Evolutionary conservation across 2,329 filamentous ascomycete genomes (phyloP), one percentile per base, ranked within the genome.

Genomic region (Paracamarosporium sp.): DNA sequence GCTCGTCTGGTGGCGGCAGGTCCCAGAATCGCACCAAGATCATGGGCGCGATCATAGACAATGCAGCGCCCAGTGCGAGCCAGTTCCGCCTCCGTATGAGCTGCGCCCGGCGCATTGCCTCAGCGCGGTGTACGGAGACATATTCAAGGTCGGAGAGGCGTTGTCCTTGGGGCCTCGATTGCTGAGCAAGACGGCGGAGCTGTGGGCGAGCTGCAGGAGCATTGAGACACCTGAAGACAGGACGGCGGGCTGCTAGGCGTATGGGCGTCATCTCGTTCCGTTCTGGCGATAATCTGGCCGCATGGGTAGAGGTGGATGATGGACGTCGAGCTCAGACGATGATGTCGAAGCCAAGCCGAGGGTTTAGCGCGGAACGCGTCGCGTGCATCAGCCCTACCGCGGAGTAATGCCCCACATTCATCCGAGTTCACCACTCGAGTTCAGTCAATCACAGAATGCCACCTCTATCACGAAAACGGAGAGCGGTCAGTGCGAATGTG

Each of bases 11-110:
- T 17, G 57, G 45, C 22, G 69, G 71, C 40, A 74, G 43, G 30
- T 74, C 72, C 72, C 69, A 73, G 5, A 73, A 55, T 31, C 63
- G 62, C 15, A 77, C 66, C 7, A 78, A 60, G 54, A 77, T 57
- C 15, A 78, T 71, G 40, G 75, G 74, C 8, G 70, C 68, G 25
- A 74, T 69, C 72, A 78, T 78, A 27, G 71, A 76, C 12, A 76
- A 48, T 0, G 68, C 70, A 13, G 71, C 72, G 28, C 75, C 76
- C 4, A 75, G 57, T 3, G 68, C 68, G 1, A 75, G 69, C 67
- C 71, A 74, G 36, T 76, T 77, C 28, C 70, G 59, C 54, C 65
- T 60, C 43, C 64, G 62, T 13, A 66, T 62, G n/a, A 64, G 56
- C 7, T 68, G 56, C 13, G 70, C 70, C 1, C 71, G 66, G n/a